Evolutionary conservation across 1,284 basidiomycete species (phyloP).

Genomic region (Heterobasidion occidentale): DNA sequence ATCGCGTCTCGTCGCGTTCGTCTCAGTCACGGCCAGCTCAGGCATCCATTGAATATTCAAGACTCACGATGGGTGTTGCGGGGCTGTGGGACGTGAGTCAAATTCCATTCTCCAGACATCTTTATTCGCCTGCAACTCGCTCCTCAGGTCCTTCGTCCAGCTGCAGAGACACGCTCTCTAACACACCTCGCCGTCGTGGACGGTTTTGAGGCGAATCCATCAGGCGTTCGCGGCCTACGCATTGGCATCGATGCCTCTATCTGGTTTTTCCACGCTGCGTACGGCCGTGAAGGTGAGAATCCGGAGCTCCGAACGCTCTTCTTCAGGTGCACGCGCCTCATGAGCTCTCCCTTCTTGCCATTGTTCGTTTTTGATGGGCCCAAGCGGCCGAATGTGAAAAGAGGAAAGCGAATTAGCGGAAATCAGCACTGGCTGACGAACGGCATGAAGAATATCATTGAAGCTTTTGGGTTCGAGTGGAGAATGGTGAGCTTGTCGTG

Average conservation of each 20-base stretch:
- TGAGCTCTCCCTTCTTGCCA: conserved; percentile 74
- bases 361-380: conserved; percentile 96
- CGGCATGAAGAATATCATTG: conserved; percentile 76
- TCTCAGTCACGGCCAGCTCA: too few relatives aligned
- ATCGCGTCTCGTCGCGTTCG: too few relatives aligned
- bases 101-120: not conserved
- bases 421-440: conserved; percentile 55
- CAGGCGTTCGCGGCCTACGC: conserved; percentile 54
- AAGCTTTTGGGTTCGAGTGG: conserved; percentile 87
- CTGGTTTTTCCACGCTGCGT: conserved; percentile 75
- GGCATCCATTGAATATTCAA: too few relatives aligned
- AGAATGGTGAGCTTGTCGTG: conserved; percentile 45
- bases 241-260: conserved; percentile 77
- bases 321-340: conserved; percentile 68
- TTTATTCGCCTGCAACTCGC: not conserved
- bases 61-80: conserved; percentile 35
- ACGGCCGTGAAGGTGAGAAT: conserved; percentile 71
- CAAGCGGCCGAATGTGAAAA: conserved; percentile 74
- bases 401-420: conserved; percentile 63
- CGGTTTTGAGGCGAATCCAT: conserved; percentile 58
- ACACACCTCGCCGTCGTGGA: conserved; percentile 63
- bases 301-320: conserved; percentile 70
- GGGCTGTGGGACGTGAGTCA: conserved; percentile 34
- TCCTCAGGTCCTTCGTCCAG: conserved; percentile 53
- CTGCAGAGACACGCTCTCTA: conserved; percentile 53